Base-by-base conservation (phyloP, 345 rosid genomes). In the Noccaea caerulescens region DNA sequence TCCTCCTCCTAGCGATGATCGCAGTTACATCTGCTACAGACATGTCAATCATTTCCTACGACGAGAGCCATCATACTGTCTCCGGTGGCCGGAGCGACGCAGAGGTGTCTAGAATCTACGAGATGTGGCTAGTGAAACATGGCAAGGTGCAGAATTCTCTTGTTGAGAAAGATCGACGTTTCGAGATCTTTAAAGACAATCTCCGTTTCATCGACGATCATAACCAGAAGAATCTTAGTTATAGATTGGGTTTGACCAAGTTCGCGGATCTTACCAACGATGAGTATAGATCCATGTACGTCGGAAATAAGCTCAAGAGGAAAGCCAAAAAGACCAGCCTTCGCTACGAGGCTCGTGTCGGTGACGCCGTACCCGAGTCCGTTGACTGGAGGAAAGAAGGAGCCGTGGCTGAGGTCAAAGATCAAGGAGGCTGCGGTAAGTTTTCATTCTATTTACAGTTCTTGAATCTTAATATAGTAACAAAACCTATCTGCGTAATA, bases 221-320 rank as follows among this genome's bases (percentile, higher is more conserved):
- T 63, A 93, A 91, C 84, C 47, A 76, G 12, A 80, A 72, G 77
- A 77, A 81, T 77, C 86, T 76, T 74, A 79, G 84, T 30, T 93
- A 80, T 63, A 73, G 25, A 64, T 77, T 93, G 42, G 96, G 97
- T 27, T 73, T 87, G 81, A 93, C 87, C 79, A 86, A 81, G 69
- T 93, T 93, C 46, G 96, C 98, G 10, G 97, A 93, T 76, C 80
- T 93, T 44, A 87, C 94, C 25, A 91, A 93, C 80, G 98, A 91
- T 51, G 98, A 93, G 93, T 93, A 81, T 82, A 86, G 91, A 72
- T 79, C 88, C 64, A 81, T 9, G 82, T 86, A 86, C 68, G 68
- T 93, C 46, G 96, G 98, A 11, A 54, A 77, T 20, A 81, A 77
- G 85, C 38, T 37, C 20, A 6, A 32, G 30, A 80, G 57, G 77